Percentiles rank a stretch among this genome's conserved stretches.
Conservation (phyloP, 2,329 filamentous ascomycete species). For the Beauveria scarabaeidicola region DNA sequence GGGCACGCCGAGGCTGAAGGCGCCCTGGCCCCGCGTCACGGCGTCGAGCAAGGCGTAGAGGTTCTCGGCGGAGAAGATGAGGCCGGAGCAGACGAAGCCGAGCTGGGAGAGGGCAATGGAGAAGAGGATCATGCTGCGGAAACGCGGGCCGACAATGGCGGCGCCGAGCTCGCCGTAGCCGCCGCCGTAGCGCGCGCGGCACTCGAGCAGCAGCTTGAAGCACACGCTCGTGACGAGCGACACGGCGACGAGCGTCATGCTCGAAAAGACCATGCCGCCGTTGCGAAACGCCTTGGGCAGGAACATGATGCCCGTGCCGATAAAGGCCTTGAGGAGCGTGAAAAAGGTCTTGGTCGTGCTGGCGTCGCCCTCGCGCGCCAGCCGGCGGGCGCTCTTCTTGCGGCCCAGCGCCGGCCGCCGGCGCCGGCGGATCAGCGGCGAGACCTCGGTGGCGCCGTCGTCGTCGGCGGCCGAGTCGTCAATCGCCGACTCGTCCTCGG, state of each 20-base stretch:
- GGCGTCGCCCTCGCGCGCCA: constrained; percentile 49
- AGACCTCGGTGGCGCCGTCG: constrained; percentile 40
- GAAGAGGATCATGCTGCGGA: constrained; percentile 57
- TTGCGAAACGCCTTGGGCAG: constrained; percentile 72
- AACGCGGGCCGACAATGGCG: constrained; percentile 52
- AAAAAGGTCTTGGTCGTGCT: constrained; percentile 68
- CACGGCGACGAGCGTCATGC: constrained; percentile 56
- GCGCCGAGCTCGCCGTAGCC: constrained; percentile 69
- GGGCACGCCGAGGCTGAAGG: constrained; percentile 41
- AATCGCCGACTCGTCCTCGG: constrained; percentile 38
- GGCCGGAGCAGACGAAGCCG: constrained; percentile 68
- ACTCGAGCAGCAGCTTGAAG: constrained; percentile 63
- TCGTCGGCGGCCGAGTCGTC: constrained; percentile 33
- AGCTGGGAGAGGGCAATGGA: constrained; percentile 69
- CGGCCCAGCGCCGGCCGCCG: constrained; percentile 33
- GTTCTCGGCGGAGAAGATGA: constrained; percentile 73
- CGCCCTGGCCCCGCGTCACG: constrained; percentile 40
- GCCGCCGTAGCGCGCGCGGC: constrained; percentile 54
- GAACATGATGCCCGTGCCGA: constrained; percentile 77
- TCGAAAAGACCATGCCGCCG: constrained; percentile 68
- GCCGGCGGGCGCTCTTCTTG: constrained; percentile 40
- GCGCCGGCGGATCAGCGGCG: constrained; percentile 40
- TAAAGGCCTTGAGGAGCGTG: constrained; percentile 68
- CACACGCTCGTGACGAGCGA: constrained; percentile 60
- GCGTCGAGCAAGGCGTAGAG: constrained; percentile 58